Evolutionary conservation across 495 filamentous ascomycete species (phyloP).

Genomic region (Hypoxylon subgilvum): DNA sequence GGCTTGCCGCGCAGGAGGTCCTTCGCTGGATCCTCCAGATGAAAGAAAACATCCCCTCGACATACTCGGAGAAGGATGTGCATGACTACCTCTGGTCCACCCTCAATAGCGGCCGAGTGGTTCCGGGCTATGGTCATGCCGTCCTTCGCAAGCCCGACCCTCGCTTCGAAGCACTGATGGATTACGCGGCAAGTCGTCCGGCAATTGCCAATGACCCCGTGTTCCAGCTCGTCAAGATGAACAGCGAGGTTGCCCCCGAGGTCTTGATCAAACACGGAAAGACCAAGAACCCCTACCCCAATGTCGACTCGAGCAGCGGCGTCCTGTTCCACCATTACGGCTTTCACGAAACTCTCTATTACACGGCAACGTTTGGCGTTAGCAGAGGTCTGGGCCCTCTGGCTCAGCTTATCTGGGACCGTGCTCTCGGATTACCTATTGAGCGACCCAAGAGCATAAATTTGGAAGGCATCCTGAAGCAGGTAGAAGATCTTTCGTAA

Average conservation of each 20-base stretch:
- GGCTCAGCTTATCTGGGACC: slow-evolving; percentile 95
- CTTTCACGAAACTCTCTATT: slow-evolving; percentile 95
- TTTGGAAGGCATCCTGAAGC: slow-evolving; percentile 76
- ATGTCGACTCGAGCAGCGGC: slow-evolving; percentile 89
- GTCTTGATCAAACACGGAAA: slow-evolving; percentile 94
- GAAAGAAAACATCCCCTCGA: slow-evolving; percentile 81
- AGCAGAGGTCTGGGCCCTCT: slow-evolving; percentile 88
- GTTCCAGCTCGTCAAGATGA: slow-evolving; percentile 91
- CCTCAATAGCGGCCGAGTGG: slow-evolving; percentile 90
- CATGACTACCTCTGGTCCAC: slow-evolving; percentile 89
- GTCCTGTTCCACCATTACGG: slow-evolving; percentile 97
- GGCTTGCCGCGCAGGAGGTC: slow-evolving; percentile 94
- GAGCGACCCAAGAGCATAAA: slow-evolving; percentile 98
- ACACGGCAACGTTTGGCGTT: slow-evolving; percentile 96
- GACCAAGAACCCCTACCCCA: slow-evolving; percentile 98
- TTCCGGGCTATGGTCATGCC: slow-evolving; percentile 97
- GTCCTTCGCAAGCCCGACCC: slow-evolving; percentile 97
- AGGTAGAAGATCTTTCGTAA: slow-evolving; percentile 53
- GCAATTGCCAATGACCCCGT: slow-evolving; percentile 87
- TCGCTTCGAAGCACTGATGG: slow-evolving; percentile 93
- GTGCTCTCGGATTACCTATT: slow-evolving; percentile 93
- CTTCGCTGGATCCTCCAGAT: slow-evolving; percentile 94
- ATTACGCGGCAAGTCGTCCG: slow-evolving; percentile 83
- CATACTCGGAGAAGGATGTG: slow-evolving; percentile 78
- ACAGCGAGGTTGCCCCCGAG: slow-evolving; percentile 74